A percentile compares a stretch with the other conserved stretches of the same genome.
phyloP scores from a whole-genome alignment of 2,329 filamentous ascomycete species.

The Lachnum nothofagi region DNA sequence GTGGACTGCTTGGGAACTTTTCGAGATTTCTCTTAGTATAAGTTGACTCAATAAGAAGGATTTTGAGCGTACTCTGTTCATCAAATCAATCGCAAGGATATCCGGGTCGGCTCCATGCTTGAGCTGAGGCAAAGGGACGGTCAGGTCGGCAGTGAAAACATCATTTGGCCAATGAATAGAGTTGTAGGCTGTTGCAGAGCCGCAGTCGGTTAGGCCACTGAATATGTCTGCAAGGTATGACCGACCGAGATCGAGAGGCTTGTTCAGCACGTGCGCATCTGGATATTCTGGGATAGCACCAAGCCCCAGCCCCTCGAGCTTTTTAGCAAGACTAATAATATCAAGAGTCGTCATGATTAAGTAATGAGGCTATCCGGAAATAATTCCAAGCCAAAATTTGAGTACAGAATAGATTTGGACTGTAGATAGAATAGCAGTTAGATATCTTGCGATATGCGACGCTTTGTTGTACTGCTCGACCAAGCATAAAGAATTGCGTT shows the following conservation, averaged over 20 bases:
- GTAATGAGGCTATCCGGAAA: too few species aligned
- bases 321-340: constrained; percentile 1
- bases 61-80: background rate
- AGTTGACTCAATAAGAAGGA: background rate
- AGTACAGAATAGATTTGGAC: too few species aligned
- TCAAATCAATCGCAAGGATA: constrained; percentile 4
- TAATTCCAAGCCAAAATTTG: too few species aligned
- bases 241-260: constrained; percentile 14
- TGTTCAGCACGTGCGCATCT: constrained; percentile 8
- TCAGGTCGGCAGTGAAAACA: constrained; percentile 7
- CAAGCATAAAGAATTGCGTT: too few species aligned
- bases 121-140: constrained; percentile 8
- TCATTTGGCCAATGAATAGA: constrained; percentile 9
- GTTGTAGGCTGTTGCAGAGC: constrained; percentile 3
- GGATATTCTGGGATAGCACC: constrained; percentile 7
- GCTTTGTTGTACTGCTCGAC: too few species aligned
- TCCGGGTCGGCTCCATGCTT: background rate
- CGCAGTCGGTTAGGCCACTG: constrained; percentile 6
- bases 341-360: constrained; percentile 4
- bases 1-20: constrained; percentile 5
- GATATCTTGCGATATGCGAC: too few species aligned
- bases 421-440: too few species aligned
- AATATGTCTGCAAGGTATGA: constrained; percentile 10
- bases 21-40: background rate
- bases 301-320: constrained; percentile 3